Percentiles rank a stretch among this genome's conserved stretches.
Evolutionary conservation across 805 yeast genomes (phyloP).

Genomic region (Candida broadrunensis): DNA sequence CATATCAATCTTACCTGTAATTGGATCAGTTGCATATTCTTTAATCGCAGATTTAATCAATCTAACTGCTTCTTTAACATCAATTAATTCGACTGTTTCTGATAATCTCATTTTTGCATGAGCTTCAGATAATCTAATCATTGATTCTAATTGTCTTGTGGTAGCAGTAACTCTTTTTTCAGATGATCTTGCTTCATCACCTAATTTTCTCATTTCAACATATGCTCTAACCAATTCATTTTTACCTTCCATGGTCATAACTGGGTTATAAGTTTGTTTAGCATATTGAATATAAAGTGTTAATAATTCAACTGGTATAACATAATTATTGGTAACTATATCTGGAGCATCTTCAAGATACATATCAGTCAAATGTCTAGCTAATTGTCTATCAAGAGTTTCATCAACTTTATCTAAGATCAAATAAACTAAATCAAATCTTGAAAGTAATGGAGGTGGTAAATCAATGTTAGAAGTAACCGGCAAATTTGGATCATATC

Average conservation of each 20-base stretch:
- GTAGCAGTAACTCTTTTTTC: constrained; percentile 97
- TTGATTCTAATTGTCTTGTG: constrained; percentile 92
- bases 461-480: constrained; percentile 94
- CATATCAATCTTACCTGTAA: constrained; percentile 96
- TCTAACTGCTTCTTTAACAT: constrained; percentile 91
- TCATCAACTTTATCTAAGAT: constrained; percentile 93
- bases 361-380: constrained; percentile 86
- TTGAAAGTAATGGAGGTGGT: constrained; percentile 92
- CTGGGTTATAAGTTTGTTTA: constrained; percentile 81
- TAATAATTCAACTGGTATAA: constrained; percentile 82
- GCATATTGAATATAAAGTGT: constrained; percentile 92
- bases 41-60: constrained; percentile 90
- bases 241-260: constrained; percentile 74
- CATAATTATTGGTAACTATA: constrained; percentile 62
- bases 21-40: constrained; percentile 97
- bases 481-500: constrained; percentile 92
- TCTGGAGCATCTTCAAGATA: constrained; percentile 85
- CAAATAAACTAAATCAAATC: constrained; percentile 92
- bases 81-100: constrained; percentile 64
- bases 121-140: constrained; percentile 93
- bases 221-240: constrained; percentile 81
- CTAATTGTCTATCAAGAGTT: constrained; percentile 76
- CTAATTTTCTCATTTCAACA: constrained; percentile 90
- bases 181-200: constrained; percentile 82
- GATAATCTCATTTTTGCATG: constrained; percentile 95